These are phyloP conservation scores for Euphorbia tirucalli DNA, from an alignment of 345 rosid species.

Conservation along the genomic window DNA sequence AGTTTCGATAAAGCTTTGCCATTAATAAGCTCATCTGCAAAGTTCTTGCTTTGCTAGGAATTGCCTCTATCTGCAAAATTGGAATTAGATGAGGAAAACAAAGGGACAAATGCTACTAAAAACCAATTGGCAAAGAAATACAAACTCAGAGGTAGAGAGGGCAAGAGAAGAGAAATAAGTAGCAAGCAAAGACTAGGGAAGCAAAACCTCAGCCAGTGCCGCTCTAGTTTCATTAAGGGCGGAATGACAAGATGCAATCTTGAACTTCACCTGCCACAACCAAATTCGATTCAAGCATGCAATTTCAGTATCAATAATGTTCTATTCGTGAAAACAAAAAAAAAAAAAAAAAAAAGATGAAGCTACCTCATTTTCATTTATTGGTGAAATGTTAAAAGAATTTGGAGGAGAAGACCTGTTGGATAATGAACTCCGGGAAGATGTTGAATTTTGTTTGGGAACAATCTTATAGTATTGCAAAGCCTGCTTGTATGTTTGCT, in stretches of 20 bases:
- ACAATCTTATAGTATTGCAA: conserved; percentile 65
- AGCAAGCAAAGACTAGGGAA: conserved; percentile 16
- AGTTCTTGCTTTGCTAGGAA: conserved; percentile 85
- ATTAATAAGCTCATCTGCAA: conserved; percentile 86
- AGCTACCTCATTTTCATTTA: conserved; percentile 86
- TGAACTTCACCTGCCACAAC: conserved; percentile 70
- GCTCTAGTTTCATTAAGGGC: conserved; percentile 69
- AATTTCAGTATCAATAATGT: not conserved
- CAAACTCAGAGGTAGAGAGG: not conserved
- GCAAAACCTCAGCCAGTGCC: conserved; percentile 76
- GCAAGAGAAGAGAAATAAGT: not conserved
- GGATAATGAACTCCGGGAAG: conserved; percentile 67
- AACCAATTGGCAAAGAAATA: too few relatives aligned
- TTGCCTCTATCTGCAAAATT: conserved; percentile 76
- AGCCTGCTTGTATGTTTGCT: conserved; percentile 88
- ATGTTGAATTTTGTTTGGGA: conserved; percentile 72
- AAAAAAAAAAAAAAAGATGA: conserved; percentile 10
- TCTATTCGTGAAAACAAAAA: not conserved
- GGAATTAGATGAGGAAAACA: not conserved
- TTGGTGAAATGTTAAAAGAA: conserved; percentile 57
- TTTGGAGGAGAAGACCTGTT: conserved; percentile 75
- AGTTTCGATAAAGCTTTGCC: conserved; percentile 91
- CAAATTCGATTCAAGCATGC: conserved; percentile 2
- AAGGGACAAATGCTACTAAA: not conserved
- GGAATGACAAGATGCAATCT: conserved; percentile 87